phyloP scores from a whole-genome alignment of 1,139 yeast genomes.

The Yamadazyma sp. region DNA sequence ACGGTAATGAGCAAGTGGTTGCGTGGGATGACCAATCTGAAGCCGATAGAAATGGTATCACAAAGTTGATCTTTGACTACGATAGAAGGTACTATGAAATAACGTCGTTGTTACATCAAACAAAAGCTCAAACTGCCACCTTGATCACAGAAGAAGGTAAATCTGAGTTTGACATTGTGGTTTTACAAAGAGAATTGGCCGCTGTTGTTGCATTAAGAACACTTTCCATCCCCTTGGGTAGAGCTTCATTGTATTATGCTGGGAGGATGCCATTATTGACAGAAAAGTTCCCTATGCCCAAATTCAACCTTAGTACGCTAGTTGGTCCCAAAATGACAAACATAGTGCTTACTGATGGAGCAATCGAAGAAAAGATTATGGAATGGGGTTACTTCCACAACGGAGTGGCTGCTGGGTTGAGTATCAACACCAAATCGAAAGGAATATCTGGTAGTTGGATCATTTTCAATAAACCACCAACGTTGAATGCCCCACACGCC shows the following conservation, averaged over 20 bases:
- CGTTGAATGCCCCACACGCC: conserved; percentile 80
- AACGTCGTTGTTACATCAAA: conserved; percentile 67
- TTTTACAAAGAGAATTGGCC: conserved; percentile 64
- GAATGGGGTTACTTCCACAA: conserved; percentile 93
- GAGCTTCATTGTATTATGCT: conserved; percentile 70
- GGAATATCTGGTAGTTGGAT: conserved; percentile 93
- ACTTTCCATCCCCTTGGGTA: conserved; percentile 72
- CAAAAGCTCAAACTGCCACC: conserved; percentile 57
- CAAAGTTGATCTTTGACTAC: conserved; percentile 68
- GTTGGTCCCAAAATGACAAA: conserved; percentile 69
- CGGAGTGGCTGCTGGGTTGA: conserved; percentile 87
- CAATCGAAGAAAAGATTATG: conserved; percentile 48
- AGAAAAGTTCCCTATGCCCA: conserved; percentile 80
- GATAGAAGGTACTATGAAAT: conserved; percentile 84
- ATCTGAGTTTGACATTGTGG: conserved; percentile 57
- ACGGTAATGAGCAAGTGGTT: conserved; percentile 45
- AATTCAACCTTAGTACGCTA: conserved; percentile 65
- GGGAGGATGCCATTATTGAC: conserved; percentile 79
- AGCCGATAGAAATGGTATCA: conserved; percentile 63
- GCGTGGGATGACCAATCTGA: conserved; percentile 72
- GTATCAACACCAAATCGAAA: conserved; percentile 64
- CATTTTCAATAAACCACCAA: conserved; percentile 76
- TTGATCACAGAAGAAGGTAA: conserved; percentile 32
- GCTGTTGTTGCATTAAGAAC: conserved; percentile 69
- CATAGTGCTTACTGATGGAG: conserved; percentile 57